phyloP scores from a whole-genome alignment of 495 filamentous ascomycete genomes.

The Platismatia glauca region DNA sequence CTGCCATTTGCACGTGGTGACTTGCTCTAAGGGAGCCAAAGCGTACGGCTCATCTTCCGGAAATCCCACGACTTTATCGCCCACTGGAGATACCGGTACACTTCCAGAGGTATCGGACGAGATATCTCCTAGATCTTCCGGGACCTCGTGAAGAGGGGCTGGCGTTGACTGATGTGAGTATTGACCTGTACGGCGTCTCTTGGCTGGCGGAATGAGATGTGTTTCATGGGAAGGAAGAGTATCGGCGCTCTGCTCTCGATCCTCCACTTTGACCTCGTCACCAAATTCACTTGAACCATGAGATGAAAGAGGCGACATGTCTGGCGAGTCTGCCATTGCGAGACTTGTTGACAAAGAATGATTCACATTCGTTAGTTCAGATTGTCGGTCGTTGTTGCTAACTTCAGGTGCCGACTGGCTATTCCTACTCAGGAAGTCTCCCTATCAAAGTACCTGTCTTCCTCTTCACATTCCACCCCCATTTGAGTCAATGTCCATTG shows the following conservation, averaged over 20 bases:
- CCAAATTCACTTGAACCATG: slow-evolving; percentile 41
- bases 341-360: background rate
- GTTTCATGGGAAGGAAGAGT: slow-evolving; percentile 26
- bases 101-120: slow-evolving; percentile 83
- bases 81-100: slow-evolving; percentile 46
- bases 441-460: background rate
- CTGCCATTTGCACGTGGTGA: slow-evolving; percentile 83
- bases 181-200: slow-evolving; percentile 43
- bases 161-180: slow-evolving; percentile 44
- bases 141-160: slow-evolving; percentile 27
- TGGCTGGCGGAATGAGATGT: slow-evolving; percentile 42
- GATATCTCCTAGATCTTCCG: slow-evolving; percentile 49
- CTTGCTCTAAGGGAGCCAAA: slow-evolving; percentile 54
- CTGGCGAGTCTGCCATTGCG: slow-evolving; percentile 38
- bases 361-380: background rate
- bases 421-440: background rate
- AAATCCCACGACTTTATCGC: slow-evolving; percentile 42
- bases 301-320: slow-evolving; percentile 29
- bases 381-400: background rate
- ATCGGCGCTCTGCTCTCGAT: slow-evolving; percentile 19
- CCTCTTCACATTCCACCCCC: background rate
- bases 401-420: background rate
- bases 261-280: slow-evolving; percentile 38
- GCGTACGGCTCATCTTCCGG: slow-evolving; percentile 70
- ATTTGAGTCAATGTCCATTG: background rate